phyloP scores from a whole-genome alignment of 345 rosid species.

The Arabidopsis thaliana region DNA sequence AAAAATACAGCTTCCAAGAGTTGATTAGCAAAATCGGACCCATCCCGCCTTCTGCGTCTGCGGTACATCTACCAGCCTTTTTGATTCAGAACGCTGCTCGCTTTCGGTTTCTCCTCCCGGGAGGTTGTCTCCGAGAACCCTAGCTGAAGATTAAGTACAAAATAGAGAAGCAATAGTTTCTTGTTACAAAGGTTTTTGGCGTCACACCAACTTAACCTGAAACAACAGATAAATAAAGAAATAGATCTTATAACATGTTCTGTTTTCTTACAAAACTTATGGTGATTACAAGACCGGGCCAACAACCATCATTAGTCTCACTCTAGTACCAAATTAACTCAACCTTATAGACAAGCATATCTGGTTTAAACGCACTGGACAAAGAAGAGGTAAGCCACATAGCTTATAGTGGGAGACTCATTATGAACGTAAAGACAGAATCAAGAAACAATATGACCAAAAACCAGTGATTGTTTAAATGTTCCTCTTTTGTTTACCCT shows the following conservation, averaged over 20 bases:
- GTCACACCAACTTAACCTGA: conserved; percentile 2
- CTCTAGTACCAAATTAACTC: neutral
- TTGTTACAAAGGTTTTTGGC: neutral
- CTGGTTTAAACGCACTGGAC: neutral
- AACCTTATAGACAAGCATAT: neutral
- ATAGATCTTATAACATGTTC: neutral
- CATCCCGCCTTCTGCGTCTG: conserved; percentile 76
- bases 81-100: conserved; percentile 78
- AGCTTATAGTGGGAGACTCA: neutral
- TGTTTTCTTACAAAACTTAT: neutral
- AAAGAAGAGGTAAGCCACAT: neutral
- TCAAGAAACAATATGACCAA: neutral
- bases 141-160: conserved; percentile 9
- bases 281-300: neutral
- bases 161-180: conserved; percentile 4
- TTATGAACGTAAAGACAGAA: neutral
- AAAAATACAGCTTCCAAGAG: conserved; percentile 76
- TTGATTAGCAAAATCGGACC: conserved; percentile 88
- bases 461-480: no score
- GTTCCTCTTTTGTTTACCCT: no score
- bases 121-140: conserved; percentile 66
- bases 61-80: conserved; percentile 87
- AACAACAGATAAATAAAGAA: neutral
- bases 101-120: conserved; percentile 87
- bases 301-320: neutral